phyloP scores from a whole-genome alignment of 495 filamentous ascomycete species.

The Tuber magnatum region DNA sequence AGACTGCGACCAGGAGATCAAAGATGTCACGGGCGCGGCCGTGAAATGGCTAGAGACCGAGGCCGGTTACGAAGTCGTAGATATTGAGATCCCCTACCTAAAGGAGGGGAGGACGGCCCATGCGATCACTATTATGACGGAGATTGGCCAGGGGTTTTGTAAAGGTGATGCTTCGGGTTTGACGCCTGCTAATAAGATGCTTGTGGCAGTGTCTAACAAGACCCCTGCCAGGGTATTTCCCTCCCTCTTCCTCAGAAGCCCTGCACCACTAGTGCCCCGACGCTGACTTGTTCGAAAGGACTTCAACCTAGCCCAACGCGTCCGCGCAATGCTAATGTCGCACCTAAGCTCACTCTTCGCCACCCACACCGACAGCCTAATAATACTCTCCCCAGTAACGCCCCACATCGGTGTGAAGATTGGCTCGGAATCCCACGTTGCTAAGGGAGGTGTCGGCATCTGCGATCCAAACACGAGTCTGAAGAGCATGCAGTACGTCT shows the following conservation, averaged over 20 bases:
- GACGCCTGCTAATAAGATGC: conserved; percentile 65
- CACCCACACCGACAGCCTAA: conserved; percentile 58
- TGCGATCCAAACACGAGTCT: conserved; percentile 66
- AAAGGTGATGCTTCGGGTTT: conserved; percentile 46
- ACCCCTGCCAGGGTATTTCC: conserved; percentile 49
- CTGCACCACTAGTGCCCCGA: background rate
- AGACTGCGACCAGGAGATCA: conserved; percentile 57
- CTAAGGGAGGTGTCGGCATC: conserved; percentile 56
- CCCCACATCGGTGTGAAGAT: conserved; percentile 72
- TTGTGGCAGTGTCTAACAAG: conserved; percentile 56
- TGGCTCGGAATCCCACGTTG: conserved; percentile 46
- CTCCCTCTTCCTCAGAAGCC: background rate
- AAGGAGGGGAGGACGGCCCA: conserved; percentile 69
- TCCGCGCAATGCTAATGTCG: conserved; percentile 71
- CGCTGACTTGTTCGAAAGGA: conserved; percentile 43
- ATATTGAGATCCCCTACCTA: conserved; percentile 71
- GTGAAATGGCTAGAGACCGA: conserved; percentile 55
- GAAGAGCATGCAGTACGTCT: conserved; percentile 80
- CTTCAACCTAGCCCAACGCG: conserved; percentile 64
- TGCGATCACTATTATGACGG: conserved; percentile 69
- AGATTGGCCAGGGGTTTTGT: conserved; percentile 47
- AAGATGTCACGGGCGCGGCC: conserved; percentile 52
- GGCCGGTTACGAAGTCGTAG: conserved; percentile 59
- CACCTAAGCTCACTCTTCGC: conserved; percentile 70
- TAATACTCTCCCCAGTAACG: conserved; percentile 72